These are phyloP conservation scores for Sorghum bicolor DNA, from an alignment of 176 grass and related monocot genomes.

Conservation along the genomic window DNA sequence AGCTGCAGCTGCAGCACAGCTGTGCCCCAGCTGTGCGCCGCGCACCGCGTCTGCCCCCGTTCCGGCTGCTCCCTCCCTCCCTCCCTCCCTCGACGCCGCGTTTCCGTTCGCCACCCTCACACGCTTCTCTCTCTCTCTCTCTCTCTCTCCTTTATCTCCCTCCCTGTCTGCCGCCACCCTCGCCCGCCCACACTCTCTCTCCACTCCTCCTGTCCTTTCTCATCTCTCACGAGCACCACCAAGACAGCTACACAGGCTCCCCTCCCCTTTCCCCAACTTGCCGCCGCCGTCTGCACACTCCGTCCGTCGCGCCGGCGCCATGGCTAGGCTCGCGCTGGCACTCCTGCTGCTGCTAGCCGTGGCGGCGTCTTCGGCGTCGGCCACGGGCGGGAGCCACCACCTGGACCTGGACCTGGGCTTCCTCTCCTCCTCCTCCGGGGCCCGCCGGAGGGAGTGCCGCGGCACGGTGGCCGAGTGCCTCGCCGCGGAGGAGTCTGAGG, in stretches of 20 bases:
- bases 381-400: neutral
- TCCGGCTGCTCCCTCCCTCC: too few species aligned
- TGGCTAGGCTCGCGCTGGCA: constrained; percentile 27
- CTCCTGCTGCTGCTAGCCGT: constrained; percentile 21
- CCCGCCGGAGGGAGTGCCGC: constrained; percentile 23
- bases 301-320: constrained; percentile 18
- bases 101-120: neutral
- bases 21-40: neutral
- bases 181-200: neutral
- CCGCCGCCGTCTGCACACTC: constrained; percentile 2
- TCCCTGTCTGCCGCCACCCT: neutral
- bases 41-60: neutral
- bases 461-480: constrained; percentile 50
- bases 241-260: neutral
- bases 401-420: constrained; percentile 34
- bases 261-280: neutral
- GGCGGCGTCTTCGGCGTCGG: neutral
- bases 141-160: constrained; percentile 1
- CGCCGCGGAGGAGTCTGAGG: constrained; percentile 14
- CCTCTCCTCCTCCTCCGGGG: neutral
- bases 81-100: neutral
- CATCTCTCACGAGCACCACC: constrained; percentile 18
- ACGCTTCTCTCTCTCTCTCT: neutral
- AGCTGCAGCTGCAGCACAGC: neutral
- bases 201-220: too few species aligned